Evolutionary conservation across 164 flowering plant species (phyloP).

Genomic region (Tetrastigma voinierianum): DNA sequence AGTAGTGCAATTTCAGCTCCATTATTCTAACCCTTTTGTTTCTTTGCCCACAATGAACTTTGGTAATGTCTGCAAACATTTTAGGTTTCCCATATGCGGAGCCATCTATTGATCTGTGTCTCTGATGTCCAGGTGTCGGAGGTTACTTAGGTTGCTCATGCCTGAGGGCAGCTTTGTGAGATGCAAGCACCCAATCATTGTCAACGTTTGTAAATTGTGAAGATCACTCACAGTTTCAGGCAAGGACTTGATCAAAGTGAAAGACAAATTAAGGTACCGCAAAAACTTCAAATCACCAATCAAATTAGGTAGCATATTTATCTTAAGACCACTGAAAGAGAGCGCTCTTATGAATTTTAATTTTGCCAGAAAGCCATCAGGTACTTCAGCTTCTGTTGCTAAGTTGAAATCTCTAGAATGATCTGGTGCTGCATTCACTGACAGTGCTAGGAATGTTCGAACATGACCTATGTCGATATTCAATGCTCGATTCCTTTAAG

Average conservation of each 20-base stretch:
- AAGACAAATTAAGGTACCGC: slow-evolving; percentile 26
- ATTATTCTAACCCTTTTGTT: background rate
- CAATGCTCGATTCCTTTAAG: too few species aligned
- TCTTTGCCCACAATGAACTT: slow-evolving; percentile 13
- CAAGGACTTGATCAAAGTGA: slow-evolving; percentile 11
- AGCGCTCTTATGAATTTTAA: slow-evolving; percentile 1
- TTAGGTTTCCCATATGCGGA: background rate
- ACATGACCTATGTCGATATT: too few species aligned
- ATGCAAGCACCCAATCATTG: slow-evolving; percentile 12
- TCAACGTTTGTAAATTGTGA: slow-evolving; percentile 20
- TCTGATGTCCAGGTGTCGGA: slow-evolving; percentile 13
- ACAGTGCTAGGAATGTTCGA: too few species aligned
- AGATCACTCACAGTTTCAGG: slow-evolving; percentile 21
- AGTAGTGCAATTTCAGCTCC: background rate
- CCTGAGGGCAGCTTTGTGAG: slow-evolving; percentile 11
- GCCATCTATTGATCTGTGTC: slow-evolving; percentile 1
- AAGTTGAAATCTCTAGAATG: too few species aligned
- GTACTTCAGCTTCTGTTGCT: too few species aligned
- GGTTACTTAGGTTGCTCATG: background rate
- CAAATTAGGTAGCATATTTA: slow-evolving; percentile 11
- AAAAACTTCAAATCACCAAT: slow-evolving; percentile 14
- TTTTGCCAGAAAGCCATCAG: too few species aligned
- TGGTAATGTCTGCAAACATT: slow-evolving; percentile 18
- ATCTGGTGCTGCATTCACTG: too few species aligned
- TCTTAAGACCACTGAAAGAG: slow-evolving; percentile 19